Conservation (phyloP, 2,329 filamentous ascomycete species). For the Purpureocillium lavendulum region DNA sequence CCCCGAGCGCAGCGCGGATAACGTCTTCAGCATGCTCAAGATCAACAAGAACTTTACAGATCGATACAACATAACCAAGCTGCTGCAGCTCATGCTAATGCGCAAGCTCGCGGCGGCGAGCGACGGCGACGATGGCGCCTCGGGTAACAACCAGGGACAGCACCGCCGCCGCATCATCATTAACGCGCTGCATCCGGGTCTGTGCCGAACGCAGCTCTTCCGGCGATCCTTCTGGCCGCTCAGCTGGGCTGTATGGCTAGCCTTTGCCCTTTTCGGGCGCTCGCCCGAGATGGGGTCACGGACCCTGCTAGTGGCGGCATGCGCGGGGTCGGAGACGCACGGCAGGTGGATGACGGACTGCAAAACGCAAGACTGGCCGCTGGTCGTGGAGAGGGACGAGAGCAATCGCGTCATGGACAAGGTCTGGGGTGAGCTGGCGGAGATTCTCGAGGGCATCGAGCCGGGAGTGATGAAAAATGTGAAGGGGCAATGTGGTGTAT, state of each 20-base stretch:
- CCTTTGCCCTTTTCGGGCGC: constrained; percentile 20
- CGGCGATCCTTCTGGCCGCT: constrained; percentile 19
- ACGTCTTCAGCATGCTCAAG: constrained; percentile 25
- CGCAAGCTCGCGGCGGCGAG: constrained; percentile 24
- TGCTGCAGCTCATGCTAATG: constrained; percentile 19
- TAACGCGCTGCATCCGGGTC: constrained; percentile 30
- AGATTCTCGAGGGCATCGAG: constrained; percentile 31
- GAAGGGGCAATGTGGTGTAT: too few species aligned
- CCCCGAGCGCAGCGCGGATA: constrained; percentile 17
- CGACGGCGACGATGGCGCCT: too few species aligned
- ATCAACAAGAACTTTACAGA: constrained; percentile 9
- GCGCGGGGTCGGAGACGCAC: constrained; percentile 27
- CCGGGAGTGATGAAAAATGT: constrained; percentile 27
- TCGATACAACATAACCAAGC: constrained; percentile 21
- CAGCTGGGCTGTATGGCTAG: constrained; percentile 10
- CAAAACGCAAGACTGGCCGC: constrained; percentile 12
- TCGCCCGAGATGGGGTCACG: constrained; percentile 31
- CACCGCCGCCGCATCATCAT: constrained; percentile 24
- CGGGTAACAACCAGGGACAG: constrained; percentile 19
- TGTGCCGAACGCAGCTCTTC: constrained; percentile 32
- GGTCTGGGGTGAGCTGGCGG: constrained; percentile 33
- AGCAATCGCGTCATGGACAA: constrained; percentile 25
- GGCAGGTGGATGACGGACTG: constrained; percentile 31
- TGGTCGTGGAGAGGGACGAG: constrained; percentile 21
- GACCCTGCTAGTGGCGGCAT: constrained; percentile 27